Conservation (phyloP, 2,329 filamentous ascomycete genomes). For the Pochonia chlamydosporia region DNA sequence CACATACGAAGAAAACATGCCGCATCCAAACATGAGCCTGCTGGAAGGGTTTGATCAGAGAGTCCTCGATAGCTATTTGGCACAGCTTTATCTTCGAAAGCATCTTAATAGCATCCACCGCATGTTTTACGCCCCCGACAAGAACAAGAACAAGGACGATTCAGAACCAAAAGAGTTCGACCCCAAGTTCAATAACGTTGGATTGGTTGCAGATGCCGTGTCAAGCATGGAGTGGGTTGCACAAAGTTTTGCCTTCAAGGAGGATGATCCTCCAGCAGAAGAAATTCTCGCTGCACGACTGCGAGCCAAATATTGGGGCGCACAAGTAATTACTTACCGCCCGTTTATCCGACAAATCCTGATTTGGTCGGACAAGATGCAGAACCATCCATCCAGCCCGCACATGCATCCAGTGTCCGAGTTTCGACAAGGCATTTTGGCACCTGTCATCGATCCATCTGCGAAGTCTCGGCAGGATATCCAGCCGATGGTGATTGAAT, state of each 20-base stretch:
- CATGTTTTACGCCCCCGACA: conserved; percentile 45
- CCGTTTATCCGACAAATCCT: conserved; percentile 61
- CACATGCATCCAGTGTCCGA: conserved; percentile 27
- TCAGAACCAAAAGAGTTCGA: conserved; percentile 17
- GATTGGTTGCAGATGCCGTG: conserved; percentile 36
- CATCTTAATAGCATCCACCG: conserved; percentile 59
- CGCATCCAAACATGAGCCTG: conserved; percentile 54
- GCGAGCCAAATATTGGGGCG: conserved; percentile 92
- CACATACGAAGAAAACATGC: conserved; percentile 58
- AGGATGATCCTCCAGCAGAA: conserved; percentile 61
- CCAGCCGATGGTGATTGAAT: conserved; percentile 41
- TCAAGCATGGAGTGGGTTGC: conserved; percentile 43
- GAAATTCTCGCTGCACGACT: conserved; percentile 80
- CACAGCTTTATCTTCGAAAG: conserved; percentile 59
- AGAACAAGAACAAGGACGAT: conserved; percentile 23
- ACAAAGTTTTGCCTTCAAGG: conserved; percentile 49
- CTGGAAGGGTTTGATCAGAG: conserved; percentile 36
- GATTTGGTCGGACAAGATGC: conserved; percentile 35
- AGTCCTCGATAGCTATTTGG: conserved; percentile 54
- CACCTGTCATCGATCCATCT: conserved; percentile 31
- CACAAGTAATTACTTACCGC: conserved; percentile 81
- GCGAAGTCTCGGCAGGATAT: conserved; percentile 33
- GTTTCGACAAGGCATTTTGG: conserved; percentile 29
- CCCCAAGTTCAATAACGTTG: conserved; percentile 39
- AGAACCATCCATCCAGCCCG: conserved; percentile 26